phyloP scores from a whole-genome alignment of 75 land plant genomes.

The Sequoia sempervirens region DNA sequence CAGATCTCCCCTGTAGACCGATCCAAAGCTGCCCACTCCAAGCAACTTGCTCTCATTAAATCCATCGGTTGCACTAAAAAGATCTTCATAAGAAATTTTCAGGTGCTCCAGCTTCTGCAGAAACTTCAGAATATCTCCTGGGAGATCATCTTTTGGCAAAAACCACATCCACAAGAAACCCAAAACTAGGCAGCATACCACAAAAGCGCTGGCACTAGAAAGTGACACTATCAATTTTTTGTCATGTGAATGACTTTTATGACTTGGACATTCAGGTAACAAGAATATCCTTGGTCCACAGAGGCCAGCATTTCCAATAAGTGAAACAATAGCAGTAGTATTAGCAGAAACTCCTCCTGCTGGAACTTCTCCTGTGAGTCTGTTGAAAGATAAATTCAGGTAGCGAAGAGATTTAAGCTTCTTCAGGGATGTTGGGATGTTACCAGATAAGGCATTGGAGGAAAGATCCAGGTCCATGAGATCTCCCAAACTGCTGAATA shows the following conservation, averaged over 20 bases:
- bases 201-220: neutral
- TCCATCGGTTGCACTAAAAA: neutral
- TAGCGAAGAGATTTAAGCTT: neutral
- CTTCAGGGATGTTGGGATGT: neutral
- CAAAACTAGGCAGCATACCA: neutral
- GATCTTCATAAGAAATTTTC: neutral
- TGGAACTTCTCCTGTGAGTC: neutral
- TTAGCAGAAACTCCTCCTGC: neutral
- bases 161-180: neutral
- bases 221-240: neutral
- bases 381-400: conserved; percentile 5
- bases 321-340: neutral
- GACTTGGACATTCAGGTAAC: neutral
- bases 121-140: neutral
- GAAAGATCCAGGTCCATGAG: neutral
- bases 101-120: neutral
- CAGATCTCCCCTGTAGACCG: neutral
- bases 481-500: neutral
- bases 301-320: conserved; percentile 3
- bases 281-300: neutral
- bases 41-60: neutral
- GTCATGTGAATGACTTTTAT: neutral
- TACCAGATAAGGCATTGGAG: neutral
- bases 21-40: neutral
- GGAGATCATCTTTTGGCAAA: neutral